Conservation (phyloP, 1,284 basidiomycete genomes). For the Naganishia liquefaciens region DNA sequence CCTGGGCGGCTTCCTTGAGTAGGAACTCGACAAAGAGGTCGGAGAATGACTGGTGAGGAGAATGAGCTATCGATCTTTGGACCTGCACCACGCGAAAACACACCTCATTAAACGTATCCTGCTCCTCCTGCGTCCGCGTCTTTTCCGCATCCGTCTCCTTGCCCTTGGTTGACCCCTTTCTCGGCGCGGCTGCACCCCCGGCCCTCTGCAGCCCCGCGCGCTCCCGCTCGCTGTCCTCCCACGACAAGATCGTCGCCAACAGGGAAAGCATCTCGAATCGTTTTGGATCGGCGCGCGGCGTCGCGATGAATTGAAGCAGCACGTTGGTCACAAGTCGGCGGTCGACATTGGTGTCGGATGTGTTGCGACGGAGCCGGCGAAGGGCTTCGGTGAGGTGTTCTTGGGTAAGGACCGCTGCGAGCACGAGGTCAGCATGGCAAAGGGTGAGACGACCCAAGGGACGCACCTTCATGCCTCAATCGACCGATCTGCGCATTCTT, state of each 20-base stretch:
- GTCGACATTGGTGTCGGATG: slow-evolving; percentile 87
- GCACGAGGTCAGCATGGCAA: slow-evolving; percentile 25
- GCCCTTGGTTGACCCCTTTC: slow-evolving; percentile 25
- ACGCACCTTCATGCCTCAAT: slow-evolving; percentile 84
- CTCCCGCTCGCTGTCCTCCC: slow-evolving; percentile 86
- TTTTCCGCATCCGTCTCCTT: slow-evolving; percentile 60
- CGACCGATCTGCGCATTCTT: slow-evolving; percentile 90
- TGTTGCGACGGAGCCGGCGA: slow-evolving; percentile 81
- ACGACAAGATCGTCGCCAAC: slow-evolving; percentile 82
- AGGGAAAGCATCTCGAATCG: slow-evolving; percentile 95
- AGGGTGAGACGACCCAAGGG: not conserved
- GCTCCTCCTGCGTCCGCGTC: slow-evolving; percentile 46
- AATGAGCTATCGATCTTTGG: not conserved
- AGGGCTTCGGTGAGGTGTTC: slow-evolving; percentile 97
- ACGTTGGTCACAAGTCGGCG: slow-evolving; percentile 92
- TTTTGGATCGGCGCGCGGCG: slow-evolving; percentile 87
- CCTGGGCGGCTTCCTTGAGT: slow-evolving; percentile 74
- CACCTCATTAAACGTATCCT: slow-evolving; percentile 54
- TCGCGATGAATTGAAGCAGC: slow-evolving; percentile 85
- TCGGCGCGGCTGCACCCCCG: slow-evolving; percentile 38
- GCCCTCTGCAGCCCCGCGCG: slow-evolving; percentile 80
- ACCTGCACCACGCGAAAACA: slow-evolving; percentile 29
- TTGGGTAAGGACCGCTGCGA: slow-evolving; percentile 85
- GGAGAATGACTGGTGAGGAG: slow-evolving; percentile 73
- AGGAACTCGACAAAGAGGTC: slow-evolving; percentile 94